phyloP scores from a whole-genome alignment of 805 yeast genomes.

The Kodamaea neixiangensis region DNA sequence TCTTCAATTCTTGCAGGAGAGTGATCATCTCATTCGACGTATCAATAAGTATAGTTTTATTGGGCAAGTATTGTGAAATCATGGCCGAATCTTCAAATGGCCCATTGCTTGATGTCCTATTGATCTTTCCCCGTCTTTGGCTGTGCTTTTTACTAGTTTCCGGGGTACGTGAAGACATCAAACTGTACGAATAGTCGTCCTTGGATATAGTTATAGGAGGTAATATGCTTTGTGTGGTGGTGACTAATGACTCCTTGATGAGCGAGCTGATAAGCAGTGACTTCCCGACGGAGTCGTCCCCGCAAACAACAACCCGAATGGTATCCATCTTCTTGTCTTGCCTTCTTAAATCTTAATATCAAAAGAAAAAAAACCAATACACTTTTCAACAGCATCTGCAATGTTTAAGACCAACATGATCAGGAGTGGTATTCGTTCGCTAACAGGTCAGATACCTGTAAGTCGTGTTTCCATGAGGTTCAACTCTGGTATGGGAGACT shows the following conservation, averaged over 20 bases:
- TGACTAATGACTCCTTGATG: constrained; percentile 69
- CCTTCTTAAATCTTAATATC: not conserved
- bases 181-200: constrained; percentile 53
- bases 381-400: not conserved
- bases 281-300: constrained; percentile 91
- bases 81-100: constrained; percentile 3
- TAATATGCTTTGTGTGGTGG: constrained; percentile 42
- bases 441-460: not conserved
- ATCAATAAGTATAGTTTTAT: constrained; percentile 73
- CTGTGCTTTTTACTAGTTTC: constrained; percentile 2
- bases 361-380: not conserved
- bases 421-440: constrained; percentile 3
- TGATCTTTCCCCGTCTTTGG: constrained; percentile 4
- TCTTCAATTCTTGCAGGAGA: constrained; percentile 72
- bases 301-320: constrained; percentile 75
- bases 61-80: constrained; percentile 36
- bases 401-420: not conserved
- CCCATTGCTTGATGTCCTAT: not conserved
- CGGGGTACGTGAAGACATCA: constrained; percentile 5
- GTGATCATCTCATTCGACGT: constrained; percentile 63
- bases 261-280: constrained; percentile 77
- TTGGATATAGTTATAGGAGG: constrained; percentile 84
- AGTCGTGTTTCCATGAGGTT: constrained; percentile 6
- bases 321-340: constrained; percentile 40
- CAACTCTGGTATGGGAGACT: constrained; percentile 45